Percentiles rank a stretch among this genome's conserved stretches.
phyloP scores from a whole-genome alignment of 2,329 filamentous ascomycete genomes.

The Trichoderma atrobrunneum region DNA sequence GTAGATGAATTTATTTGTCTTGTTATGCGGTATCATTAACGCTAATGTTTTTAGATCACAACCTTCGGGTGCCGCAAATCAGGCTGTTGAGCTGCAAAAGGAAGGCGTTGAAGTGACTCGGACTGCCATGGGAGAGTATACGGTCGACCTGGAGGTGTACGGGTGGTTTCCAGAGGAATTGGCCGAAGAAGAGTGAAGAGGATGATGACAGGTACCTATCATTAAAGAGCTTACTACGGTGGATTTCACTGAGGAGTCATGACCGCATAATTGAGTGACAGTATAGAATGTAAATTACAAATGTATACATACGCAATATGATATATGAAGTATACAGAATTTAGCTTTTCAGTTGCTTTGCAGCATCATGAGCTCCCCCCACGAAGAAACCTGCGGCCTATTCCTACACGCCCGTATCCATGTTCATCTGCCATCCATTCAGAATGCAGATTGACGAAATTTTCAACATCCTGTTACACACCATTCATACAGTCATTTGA shows the following conservation, averaged over 20 bases:
- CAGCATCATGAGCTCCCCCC: background rate
- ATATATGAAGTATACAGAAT: background rate
- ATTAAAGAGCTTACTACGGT: too few species aligned
- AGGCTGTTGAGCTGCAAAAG: conserved; percentile 48
- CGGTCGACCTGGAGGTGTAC: conserved; percentile 49
- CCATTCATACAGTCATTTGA: background rate
- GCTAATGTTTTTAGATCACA: conserved; percentile 40
- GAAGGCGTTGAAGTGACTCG: conserved; percentile 53
- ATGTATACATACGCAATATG: background rate
- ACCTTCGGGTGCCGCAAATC: conserved; percentile 47
- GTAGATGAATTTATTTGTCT: background rate
- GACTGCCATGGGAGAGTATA: conserved; percentile 50
- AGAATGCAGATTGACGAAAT: background rate
- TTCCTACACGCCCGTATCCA: background rate
- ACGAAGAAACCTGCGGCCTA: background rate
- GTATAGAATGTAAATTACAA: background rate
- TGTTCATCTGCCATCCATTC: background rate
- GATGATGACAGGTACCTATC: background rate
- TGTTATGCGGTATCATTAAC: background rate
- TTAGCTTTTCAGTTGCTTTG: background rate
- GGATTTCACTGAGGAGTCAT: background rate
- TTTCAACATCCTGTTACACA: background rate
- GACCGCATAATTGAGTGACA: background rate
- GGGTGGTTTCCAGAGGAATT: conserved; percentile 56
- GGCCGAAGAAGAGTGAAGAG: conserved; percentile 40